Percentiles rank a stretch among this genome's conserved stretches.
These are phyloP conservation scores for Phanerochaete sordida DNA, from an alignment of 768 basidiomycete genomes.

Conservation along the genomic window DNA sequence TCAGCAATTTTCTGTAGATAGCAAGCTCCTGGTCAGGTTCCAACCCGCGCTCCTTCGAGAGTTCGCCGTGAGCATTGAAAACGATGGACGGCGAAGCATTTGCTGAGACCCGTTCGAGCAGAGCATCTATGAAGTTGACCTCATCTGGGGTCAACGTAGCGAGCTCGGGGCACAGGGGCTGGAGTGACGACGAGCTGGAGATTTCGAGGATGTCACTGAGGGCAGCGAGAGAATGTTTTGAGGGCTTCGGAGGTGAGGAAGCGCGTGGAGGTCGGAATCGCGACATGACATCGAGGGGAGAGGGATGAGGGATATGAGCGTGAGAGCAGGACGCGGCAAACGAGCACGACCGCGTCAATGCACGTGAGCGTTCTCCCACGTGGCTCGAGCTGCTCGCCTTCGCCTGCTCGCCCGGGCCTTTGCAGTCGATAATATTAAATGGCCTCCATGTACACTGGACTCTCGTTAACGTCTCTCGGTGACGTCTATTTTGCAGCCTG, in stretches of 20 bases:
- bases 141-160: conserved; percentile 37
- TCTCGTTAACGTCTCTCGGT: too few species aligned
- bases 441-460: too few species aligned
- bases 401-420: background rate
- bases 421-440: too few species aligned
- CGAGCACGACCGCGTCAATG: background rate
- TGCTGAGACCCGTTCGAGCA: conserved; percentile 64
- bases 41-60: conserved; percentile 69
- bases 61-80: conserved; percentile 84
- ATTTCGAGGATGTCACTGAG: conserved; percentile 14
- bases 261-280: conserved; percentile 26
- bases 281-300: conserved; percentile 26
- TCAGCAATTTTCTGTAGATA: conserved; percentile 79
- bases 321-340: background rate
- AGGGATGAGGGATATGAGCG: background rate
- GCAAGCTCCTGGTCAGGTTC: conserved; percentile 74
- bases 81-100: conserved; percentile 74
- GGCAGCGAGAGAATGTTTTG: background rate
- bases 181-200: conserved; percentile 22
- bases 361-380: conserved; percentile 4
- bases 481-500: too few species aligned
- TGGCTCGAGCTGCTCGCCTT: background rate
- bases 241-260: conserved; percentile 26
- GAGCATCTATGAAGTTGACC: conserved; percentile 69
- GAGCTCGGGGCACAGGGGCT: conserved; percentile 29